Base-by-base conservation (phyloP, 495 filamentous ascomycete genomes). In the Lasiosphaeriaceae sp. region DNA sequence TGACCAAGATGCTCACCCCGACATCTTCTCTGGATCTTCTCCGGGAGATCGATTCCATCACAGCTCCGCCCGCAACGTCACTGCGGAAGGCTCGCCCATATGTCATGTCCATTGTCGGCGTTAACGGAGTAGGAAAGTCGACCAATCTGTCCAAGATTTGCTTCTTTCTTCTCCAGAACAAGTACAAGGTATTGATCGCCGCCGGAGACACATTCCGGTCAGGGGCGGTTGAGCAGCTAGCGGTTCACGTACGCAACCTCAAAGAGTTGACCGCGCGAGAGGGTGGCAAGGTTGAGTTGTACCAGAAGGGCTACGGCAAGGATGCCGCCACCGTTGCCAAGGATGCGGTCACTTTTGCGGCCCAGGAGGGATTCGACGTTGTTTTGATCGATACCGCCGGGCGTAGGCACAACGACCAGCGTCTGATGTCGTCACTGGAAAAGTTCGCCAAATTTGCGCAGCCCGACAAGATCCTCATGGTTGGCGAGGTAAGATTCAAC, bases 391-490 rank as follows among this genome's bases (percentile, higher is more conserved):
- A 98, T 66, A 98, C 94, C 0, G 94, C 94, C 1, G 94, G 94
- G 5, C 83, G 95, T 17, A 84, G 94, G 37, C 95, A 98, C 72
- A 98, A 98, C 65, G 94, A 98, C 68, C 83, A 90, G 66, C 84
- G 94, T 0, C 80, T 98, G 54, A 97, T 98, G 95, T 90, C 87
- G 16, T 90, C 86, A 3, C 76, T 98, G 37, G 93, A 97, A 76
- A 97, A 97, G 65, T 98, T 98, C 66, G 94, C 89, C 60, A 94
- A 96, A 65, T 87, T 97, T 65, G 94, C 94, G 8, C 80, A 90
- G 50, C 95, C 95, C 2, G 92, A 98, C 70, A 97, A 98, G 79
- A 96, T 97, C 57, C 82, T 98, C 64, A 97, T 98, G 94, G 94
- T 98, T 67, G 94, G 92, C 56, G 94, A 98, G 73, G 79, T 82